These are phyloP conservation scores for Cucurbita moschata DNA, from an alignment of 306 rosid species.

Conservation along the genomic window DNA sequence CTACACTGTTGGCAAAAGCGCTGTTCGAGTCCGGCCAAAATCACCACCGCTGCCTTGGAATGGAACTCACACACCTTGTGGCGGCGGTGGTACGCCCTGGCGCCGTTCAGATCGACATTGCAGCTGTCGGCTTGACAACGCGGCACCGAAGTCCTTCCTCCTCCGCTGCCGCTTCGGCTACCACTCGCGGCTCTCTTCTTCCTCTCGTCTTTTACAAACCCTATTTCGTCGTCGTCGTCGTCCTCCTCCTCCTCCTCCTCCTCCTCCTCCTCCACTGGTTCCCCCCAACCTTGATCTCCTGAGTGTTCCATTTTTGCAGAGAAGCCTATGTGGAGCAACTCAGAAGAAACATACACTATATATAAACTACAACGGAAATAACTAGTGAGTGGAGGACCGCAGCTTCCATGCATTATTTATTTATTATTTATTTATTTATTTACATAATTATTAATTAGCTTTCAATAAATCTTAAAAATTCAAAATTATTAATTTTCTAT, in stretches of 20 bases:
- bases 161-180: conserved; percentile 21
- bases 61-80: conserved; percentile 87
- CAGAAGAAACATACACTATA: neutral
- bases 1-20: conserved; percentile 99
- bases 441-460: too few species aligned
- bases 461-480: too few species aligned
- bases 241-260: conserved; percentile 2
- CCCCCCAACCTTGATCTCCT: neutral
- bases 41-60: conserved; percentile 54
- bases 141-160: conserved; percentile 27
- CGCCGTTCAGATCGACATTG: conserved; percentile 48
- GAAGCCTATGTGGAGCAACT: neutral
- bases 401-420: neutral
- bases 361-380: neutral
- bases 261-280: neutral
- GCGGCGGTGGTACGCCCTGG: conserved; percentile 57
- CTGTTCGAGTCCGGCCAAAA: conserved; percentile 36
- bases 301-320: neutral
- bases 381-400: neutral
- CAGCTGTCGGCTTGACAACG: conserved; percentile 66
- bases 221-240: conserved; percentile 8
- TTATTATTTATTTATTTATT: too few species aligned
- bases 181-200: conserved; percentile 15
- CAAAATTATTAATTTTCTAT: too few species aligned
- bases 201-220: conserved; percentile 32